Evolutionary conservation across 148 eudicot genomes (phyloP).

Genomic region (Rhododendron ovatum): DNA sequence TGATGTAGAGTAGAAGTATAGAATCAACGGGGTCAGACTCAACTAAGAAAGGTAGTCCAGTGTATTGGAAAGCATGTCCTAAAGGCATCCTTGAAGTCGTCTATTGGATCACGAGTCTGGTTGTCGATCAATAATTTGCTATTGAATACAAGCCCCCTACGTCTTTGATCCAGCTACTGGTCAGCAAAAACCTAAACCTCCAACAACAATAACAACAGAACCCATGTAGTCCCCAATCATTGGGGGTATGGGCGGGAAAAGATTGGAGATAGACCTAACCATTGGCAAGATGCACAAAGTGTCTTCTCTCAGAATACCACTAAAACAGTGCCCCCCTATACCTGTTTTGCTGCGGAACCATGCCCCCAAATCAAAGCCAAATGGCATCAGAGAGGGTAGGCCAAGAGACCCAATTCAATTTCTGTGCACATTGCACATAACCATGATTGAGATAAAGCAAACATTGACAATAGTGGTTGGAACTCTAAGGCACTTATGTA

Average conservation of each 20-base stretch:
- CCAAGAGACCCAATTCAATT: too few species aligned
- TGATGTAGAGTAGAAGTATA: background rate
- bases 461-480: background rate
- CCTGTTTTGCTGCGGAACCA: too few species aligned
- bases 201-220: background rate
- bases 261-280: too few species aligned
- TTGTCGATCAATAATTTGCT: background rate
- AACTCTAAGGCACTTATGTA: background rate
- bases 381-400: too few species aligned
- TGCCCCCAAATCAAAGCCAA: too few species aligned
- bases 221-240: too few species aligned
- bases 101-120: background rate
- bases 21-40: background rate
- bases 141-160: background rate
- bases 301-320: too few species aligned
- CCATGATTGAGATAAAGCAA: background rate
- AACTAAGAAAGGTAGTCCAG: background rate
- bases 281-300: too few species aligned
- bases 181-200: background rate
- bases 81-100: background rate
- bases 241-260: too few species aligned
- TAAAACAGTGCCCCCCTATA: too few species aligned
- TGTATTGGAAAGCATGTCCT: background rate
- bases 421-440: too few species aligned
- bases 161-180: background rate